Conservation (phyloP, 768 basidiomycete species). For the Lactarius indigo region DNA sequence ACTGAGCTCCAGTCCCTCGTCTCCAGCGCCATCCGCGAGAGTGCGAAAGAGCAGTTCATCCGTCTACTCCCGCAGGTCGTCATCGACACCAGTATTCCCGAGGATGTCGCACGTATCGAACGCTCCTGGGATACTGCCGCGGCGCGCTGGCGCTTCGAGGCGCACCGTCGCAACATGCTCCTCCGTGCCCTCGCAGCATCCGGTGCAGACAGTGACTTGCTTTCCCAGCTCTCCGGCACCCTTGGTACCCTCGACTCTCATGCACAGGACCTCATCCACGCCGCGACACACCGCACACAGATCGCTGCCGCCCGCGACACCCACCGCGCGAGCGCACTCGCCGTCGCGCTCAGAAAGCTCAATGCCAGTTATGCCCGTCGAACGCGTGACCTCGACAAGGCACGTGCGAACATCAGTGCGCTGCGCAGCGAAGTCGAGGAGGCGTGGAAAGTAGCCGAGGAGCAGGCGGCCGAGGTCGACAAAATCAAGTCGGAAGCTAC, state of each 20-base stretch:
- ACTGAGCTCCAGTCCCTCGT: slow-evolving; percentile 26
- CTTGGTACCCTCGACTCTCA: slow-evolving; percentile 18
- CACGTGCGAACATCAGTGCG: slow-evolving; percentile 46
- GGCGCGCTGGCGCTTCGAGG: slow-evolving; percentile 25
- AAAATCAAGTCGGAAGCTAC: slow-evolving; percentile 43
- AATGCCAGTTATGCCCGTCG: slow-evolving; percentile 71
- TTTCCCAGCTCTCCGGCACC: slow-evolving; percentile 20
- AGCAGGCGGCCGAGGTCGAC: slow-evolving; percentile 69
- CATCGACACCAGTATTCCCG: slow-evolving; percentile 8
- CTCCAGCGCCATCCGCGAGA: slow-evolving; percentile 26
- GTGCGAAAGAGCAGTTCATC: slow-evolving; percentile 26
- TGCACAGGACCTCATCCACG: slow-evolving; percentile 49
- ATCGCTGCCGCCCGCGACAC: slow-evolving; percentile 55
- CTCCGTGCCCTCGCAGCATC: slow-evolving; percentile 21
- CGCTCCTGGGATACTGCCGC: slow-evolving; percentile 16
- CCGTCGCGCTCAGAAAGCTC: slow-evolving; percentile 74
- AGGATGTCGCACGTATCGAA: slow-evolving; percentile 11
- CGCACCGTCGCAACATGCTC: slow-evolving; percentile 23
- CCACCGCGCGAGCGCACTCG: slow-evolving; percentile 74
- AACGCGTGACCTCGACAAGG: slow-evolving; percentile 50
- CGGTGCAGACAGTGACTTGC: slow-evolving; percentile 21
- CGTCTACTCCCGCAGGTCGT: slow-evolving; percentile 22
- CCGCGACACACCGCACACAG: slow-evolving; percentile 63
- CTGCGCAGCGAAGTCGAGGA: slow-evolving; percentile 73
- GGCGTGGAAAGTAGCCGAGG: slow-evolving; percentile 77